Conservation (phyloP, 805 yeast genomes). For the Saccharomycopsis fermentans region DNA sequence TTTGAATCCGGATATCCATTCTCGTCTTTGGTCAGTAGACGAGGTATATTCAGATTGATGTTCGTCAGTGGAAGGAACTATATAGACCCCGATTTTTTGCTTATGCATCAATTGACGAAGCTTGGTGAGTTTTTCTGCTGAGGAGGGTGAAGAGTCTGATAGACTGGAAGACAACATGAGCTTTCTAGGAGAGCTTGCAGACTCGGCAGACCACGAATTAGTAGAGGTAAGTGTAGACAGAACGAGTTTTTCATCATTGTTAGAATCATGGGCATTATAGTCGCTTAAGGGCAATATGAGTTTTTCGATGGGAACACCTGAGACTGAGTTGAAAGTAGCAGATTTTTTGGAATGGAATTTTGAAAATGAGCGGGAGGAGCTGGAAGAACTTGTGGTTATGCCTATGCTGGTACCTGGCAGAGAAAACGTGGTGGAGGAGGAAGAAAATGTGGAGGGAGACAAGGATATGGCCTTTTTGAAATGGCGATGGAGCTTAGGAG, state of each 20-base stretch:
- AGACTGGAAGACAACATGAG: not conserved
- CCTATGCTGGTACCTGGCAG: too few relatives aligned
- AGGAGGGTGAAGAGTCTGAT: conserved; percentile 20
- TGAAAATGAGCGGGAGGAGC: not conserved
- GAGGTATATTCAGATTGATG: conserved; percentile 58
- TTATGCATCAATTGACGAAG: conserved; percentile 38
- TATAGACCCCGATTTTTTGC: conserved; percentile 40
- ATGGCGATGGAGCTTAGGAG: not conserved
- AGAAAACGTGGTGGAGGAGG: not conserved
- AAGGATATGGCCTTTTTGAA: not conserved
- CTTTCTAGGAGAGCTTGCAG: not conserved
- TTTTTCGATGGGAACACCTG: not conserved
- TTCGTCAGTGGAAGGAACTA: conserved; percentile 48
- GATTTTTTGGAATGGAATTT: not conserved
- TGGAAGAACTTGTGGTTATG: too few relatives aligned
- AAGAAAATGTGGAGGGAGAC: not conserved
- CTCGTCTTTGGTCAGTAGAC: conserved; percentile 42
- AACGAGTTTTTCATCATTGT: conserved; percentile 11
- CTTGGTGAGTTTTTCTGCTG: conserved; percentile 28
- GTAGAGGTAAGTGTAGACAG: not conserved
- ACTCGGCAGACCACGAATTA: conserved; percentile 2
- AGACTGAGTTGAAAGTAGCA: not conserved
- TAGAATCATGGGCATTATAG: conserved; percentile 1
- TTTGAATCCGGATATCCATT: conserved; percentile 47
- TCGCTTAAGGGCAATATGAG: not conserved